Percentiles rank a stretch among this genome's conserved stretches.
These are phyloP conservation scores for Plectosphaerella sp. DNA, from an alignment of 2,329 filamentous ascomycete species.

Conservation along the genomic window DNA sequence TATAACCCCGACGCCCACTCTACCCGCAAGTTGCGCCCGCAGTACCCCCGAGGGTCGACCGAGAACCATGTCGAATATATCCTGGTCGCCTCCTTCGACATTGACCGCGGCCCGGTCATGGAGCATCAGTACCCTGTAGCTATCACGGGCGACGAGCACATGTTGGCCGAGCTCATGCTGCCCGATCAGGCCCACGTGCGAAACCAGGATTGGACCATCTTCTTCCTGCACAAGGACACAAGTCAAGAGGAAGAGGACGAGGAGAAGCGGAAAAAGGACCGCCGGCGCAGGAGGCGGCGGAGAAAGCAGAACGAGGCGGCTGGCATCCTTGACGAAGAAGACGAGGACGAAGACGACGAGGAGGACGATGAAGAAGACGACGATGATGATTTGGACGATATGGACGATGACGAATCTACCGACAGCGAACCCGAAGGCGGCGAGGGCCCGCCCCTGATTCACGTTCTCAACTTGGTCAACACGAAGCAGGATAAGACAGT, in stretches of 20 bases:
- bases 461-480: slow-evolving; percentile 95
- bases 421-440: slow-evolving; percentile 64
- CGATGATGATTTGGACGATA: slow-evolving; percentile 36
- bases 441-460: slow-evolving; percentile 89
- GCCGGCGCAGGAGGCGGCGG: slow-evolving; percentile 45
- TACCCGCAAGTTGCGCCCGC: slow-evolving; percentile 59
- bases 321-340: slow-evolving; percentile 42
- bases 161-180: slow-evolving; percentile 97
- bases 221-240: slow-evolving; percentile 95
- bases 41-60: slow-evolving; percentile 67
- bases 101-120: slow-evolving; percentile 94
- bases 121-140: slow-evolving; percentile 95
- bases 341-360: slow-evolving; percentile 45
- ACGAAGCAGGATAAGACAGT: slow-evolving; percentile 94
- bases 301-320: slow-evolving; percentile 46
- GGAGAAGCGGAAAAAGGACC: slow-evolving; percentile 55
- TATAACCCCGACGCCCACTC: slow-evolving; percentile 46
- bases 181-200: slow-evolving; percentile 94
- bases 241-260: slow-evolving; percentile 78
- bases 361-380: slow-evolving; percentile 36
- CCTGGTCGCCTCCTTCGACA: slow-evolving; percentile 93
- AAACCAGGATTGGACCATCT: slow-evolving; percentile 98
- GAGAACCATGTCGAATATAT: slow-evolving; percentile 99
- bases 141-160: slow-evolving; percentile 95
- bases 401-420: slow-evolving; percentile 49